Conservation (phyloP, 768 basidiomycete species). For the Serendipita sp. region DNA sequence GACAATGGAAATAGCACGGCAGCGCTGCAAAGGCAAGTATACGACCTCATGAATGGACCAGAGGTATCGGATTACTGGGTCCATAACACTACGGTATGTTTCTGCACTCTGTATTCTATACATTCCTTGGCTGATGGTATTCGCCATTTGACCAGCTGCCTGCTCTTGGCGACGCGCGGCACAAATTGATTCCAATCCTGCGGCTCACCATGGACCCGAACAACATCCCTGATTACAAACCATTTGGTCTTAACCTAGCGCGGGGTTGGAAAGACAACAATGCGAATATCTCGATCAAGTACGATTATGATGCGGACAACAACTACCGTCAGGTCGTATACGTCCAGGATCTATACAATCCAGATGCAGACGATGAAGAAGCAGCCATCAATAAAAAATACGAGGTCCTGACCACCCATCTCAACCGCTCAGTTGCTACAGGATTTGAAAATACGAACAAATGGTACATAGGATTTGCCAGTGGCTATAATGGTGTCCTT, state of each 20-base stretch:
- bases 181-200: slow-evolving; percentile 34
- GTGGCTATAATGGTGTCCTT: background rate
- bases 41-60: slow-evolving; percentile 26
- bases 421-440: background rate
- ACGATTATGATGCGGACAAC: background rate
- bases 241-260: slow-evolving; percentile 21
- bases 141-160: slow-evolving; percentile 1
- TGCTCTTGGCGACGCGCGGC: slow-evolving; percentile 35
- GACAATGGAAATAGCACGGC: slow-evolving; percentile 32
- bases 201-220: slow-evolving; percentile 20
- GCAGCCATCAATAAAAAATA: slow-evolving; percentile 8
- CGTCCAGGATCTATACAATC: slow-evolving; percentile 13
- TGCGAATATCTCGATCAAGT: slow-evolving; percentile 20
- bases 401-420: slow-evolving; percentile 7
- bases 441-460: no score
- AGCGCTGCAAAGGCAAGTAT: slow-evolving; percentile 24
- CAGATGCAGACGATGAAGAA: slow-evolving; percentile 7
- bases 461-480: background rate
- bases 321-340: background rate
- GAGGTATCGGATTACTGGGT: slow-evolving; percentile 30
- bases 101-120: slow-evolving; percentile 8
- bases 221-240: slow-evolving; percentile 3
- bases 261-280: slow-evolving; percentile 34
- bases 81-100: slow-evolving; percentile 26
- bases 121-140: background rate